These are phyloP conservation scores for Zygoascus bituminiphila DNA, from an alignment of 805 yeast genomes.

Conservation along the genomic window DNA sequence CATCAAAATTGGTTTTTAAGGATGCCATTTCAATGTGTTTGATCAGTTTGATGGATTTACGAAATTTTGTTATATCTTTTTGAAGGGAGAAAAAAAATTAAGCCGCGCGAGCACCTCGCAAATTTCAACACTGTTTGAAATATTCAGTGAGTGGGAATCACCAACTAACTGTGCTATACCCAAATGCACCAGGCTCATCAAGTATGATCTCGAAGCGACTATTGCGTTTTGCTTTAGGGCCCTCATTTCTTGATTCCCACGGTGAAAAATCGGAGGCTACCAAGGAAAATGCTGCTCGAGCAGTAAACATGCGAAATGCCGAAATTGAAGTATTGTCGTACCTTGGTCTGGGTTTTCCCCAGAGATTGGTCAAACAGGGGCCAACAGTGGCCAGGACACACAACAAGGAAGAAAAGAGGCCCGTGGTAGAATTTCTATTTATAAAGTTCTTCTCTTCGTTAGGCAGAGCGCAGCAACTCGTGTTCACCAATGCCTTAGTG, in stretches of 20 bases:
- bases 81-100: neutral
- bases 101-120: too few species aligned
- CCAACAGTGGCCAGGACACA: neutral
- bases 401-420: neutral
- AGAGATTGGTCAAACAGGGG: neutral
- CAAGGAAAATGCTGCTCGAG: constrained; percentile 2
- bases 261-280: constrained; percentile 8
- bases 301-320: constrained; percentile 5
- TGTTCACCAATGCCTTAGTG: neutral
- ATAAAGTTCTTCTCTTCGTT: neutral
- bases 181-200: neutral
- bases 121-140: too few species aligned
- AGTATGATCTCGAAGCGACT: constrained; percentile 18
- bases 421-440: neutral
- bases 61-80: too few species aligned
- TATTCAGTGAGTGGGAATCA: neutral
- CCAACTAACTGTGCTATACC: neutral
- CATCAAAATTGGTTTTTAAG: constrained; percentile 36
- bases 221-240: constrained; percentile 19
- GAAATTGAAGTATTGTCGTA: constrained; percentile 8
- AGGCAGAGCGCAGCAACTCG: neutral
- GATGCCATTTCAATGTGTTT: neutral
- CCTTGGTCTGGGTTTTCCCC: constrained; percentile 9
- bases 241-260: constrained; percentile 16
- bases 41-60: neutral